phyloP scores from a whole-genome alignment of 768 basidiomycete species.

The Leccinum obscurum region DNA sequence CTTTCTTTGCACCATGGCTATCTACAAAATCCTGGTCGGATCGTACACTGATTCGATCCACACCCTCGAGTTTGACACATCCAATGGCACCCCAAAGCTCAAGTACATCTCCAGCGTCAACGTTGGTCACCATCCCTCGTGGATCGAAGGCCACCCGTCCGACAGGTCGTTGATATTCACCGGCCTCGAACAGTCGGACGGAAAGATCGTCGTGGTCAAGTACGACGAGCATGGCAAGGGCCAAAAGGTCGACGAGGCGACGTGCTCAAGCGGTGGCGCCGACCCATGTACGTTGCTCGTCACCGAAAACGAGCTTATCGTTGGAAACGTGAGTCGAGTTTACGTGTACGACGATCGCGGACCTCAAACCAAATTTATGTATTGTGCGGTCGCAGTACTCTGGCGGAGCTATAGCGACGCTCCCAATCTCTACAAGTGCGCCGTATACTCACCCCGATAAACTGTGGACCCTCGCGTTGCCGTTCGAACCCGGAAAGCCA shows the following conservation, averaged over 20 bases:
- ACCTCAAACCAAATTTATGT: background rate
- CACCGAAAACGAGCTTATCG: conserved; percentile 55
- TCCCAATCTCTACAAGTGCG: conserved; percentile 52
- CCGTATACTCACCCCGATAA: conserved; percentile 44
- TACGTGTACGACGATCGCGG: background rate
- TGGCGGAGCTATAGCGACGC: conserved; percentile 55
- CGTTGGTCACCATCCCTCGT: conserved; percentile 70
- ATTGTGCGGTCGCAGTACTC: conserved; percentile 52
- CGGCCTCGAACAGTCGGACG: conserved; percentile 66
- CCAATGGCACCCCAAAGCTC: conserved; percentile 51
- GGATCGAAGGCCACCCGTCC: conserved; percentile 64
- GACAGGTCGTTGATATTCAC: conserved; percentile 62
- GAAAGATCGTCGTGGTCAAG: conserved; percentile 59
- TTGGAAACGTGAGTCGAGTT: conserved; percentile 65
- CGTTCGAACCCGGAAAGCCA: conserved; percentile 43
- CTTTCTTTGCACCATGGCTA: conserved; percentile 20
- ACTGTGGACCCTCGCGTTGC: conserved; percentile 36
- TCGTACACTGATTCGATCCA: conserved; percentile 67
- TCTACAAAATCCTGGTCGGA: conserved; percentile 51
- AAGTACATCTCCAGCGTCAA: conserved; percentile 43
- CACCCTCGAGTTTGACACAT: conserved; percentile 63
- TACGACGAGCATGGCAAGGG: conserved; percentile 51
- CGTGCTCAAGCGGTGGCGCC: conserved; percentile 50
- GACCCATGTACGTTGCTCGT: conserved; percentile 68
- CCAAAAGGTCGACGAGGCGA: conserved; percentile 42